A percentile compares a stretch with the other conserved stretches of the same genome.
These are phyloP conservation scores for Bipolaris oryzae DNA, from an alignment of 2,329 filamentous ascomycete genomes.

Conservation along the genomic window DNA sequence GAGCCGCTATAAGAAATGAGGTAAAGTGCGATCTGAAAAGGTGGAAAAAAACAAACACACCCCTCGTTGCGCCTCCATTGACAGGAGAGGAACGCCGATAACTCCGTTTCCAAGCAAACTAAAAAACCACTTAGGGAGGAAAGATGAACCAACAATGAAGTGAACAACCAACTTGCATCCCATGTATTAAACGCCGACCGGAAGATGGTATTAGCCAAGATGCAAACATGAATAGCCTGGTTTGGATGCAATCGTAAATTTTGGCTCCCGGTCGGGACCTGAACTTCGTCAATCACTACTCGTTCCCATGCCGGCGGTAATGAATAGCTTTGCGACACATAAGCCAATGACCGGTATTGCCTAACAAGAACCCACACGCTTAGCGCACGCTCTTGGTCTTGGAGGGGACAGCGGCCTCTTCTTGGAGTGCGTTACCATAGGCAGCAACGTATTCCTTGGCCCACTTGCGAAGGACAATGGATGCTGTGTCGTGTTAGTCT, in stretches of 20 bases:
- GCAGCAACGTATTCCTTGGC: constrained; percentile 71
- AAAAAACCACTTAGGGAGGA: constrained; percentile 9
- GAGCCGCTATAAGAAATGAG: constrained; percentile 46
- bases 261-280: constrained; percentile 17
- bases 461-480: constrained; percentile 90
- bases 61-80: constrained; percentile 29
- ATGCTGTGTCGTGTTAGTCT: constrained; percentile 63
- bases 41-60: constrained; percentile 27
- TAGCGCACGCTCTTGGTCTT: constrained; percentile 34
- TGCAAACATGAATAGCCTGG: constrained; percentile 44
- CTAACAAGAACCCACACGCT: constrained; percentile 26
- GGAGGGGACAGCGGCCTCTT: constrained; percentile 25
- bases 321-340: constrained; percentile 19
- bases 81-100: constrained; percentile 32
- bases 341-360: constrained; percentile 22
- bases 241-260: constrained; percentile 26
- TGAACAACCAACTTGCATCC: constrained; percentile 37
- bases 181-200: constrained; percentile 46
- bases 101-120: constrained; percentile 21
- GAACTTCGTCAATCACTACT: constrained; percentile 15
- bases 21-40: constrained; percentile 32
- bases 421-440: constrained; percentile 40
- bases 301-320: constrained; percentile 8
- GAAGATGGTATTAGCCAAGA: constrained; percentile 40
- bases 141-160: constrained; percentile 27